Evolutionary conservation across 2,329 filamentous ascomycete species (phyloP), one percentile per base, ranked within the genome.

Genomic region (Cordyceps javanica): DNA sequence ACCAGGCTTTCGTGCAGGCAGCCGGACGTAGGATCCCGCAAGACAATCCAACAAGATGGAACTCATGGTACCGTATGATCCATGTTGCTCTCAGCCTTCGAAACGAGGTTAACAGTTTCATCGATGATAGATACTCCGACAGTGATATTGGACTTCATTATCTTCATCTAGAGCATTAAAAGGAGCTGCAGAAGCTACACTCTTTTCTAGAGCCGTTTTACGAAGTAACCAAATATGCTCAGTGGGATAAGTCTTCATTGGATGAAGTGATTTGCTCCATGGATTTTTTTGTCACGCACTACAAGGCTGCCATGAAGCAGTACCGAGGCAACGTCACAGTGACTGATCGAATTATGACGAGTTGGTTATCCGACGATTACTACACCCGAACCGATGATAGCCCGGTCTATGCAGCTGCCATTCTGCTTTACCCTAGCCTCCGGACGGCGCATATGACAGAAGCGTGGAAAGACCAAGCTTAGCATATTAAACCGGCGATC

Each of bases 61-160:
- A 57, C 41, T 53, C 53, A 39, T 53, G 39, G 58, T 56, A 32
- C 39, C 36, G 26, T 36, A 38, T 57, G 45, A 49, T 60, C 32
- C 44, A 57, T 38, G 54, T 44, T 21, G 53, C 58, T 41, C 36
- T 60, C 38, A 39, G 16, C n/a, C 38, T 38, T 9, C 45, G 45
- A 26, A 45, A 49, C 14, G 28, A 36, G 30, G 25, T 57, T 28
- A 26, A 26, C 23, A 36, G 44, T 30, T 54, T 41, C 38, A 30
- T 41, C 21, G 34, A 53, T 32, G 28, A 48, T 13, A 26, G 48
- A 41, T 53, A 53, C 39, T 46, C 39, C 9, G 28, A 32, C 16
- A 26, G 45, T 21, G 48, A 57, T 32, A 28, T 59, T 30, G 25
- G 42, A 49, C 41, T 56, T 8, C 28, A 57, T 45, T 42, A 48